phyloP scores from a whole-genome alignment of 495 filamentous ascomycete genomes.

The Podospora pseudoanserina region DNA sequence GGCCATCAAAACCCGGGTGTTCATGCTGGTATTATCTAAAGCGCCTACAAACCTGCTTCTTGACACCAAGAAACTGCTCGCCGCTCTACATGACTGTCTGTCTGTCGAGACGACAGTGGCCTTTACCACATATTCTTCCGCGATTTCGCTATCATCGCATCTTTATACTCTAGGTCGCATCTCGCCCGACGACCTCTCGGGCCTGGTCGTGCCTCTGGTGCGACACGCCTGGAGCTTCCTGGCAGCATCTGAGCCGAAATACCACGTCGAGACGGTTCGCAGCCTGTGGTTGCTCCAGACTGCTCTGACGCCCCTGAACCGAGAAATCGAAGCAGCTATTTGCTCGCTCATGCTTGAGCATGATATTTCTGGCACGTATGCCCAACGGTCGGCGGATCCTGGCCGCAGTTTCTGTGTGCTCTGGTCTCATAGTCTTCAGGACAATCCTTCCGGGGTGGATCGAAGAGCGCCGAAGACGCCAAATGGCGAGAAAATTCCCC shows the following conservation, averaged over 20 bases:
- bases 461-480: conserved; percentile 47
- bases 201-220: conserved; percentile 64
- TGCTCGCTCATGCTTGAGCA: conserved; percentile 65
- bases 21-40: conserved; percentile 57
- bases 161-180: conserved; percentile 59
- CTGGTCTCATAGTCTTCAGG: conserved; percentile 76
- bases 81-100: conserved; percentile 50
- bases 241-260: conserved; percentile 76
- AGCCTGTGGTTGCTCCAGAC: conserved; percentile 81
- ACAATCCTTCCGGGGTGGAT: conserved; percentile 46
- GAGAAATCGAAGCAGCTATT: conserved; percentile 74
- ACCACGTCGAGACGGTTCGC: conserved; percentile 87
- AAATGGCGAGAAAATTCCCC: conserved; percentile 44
- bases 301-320: conserved; percentile 44
- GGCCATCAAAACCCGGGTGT: conserved; percentile 47
- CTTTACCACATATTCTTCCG: conserved; percentile 56
- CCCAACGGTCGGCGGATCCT: conserved; percentile 50
- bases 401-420: conserved; percentile 66
- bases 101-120: conserved; percentile 31
- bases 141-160: conserved; percentile 58
- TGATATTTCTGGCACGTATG: conserved; percentile 49
- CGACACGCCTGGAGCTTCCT: conserved; percentile 72
- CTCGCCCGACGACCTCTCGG: conserved; percentile 54
- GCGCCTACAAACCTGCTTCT: conserved; percentile 50
- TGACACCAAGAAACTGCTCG: conserved; percentile 52